Conservation (phyloP, 257 asterid species). For the Gardenia jasminoides region DNA sequence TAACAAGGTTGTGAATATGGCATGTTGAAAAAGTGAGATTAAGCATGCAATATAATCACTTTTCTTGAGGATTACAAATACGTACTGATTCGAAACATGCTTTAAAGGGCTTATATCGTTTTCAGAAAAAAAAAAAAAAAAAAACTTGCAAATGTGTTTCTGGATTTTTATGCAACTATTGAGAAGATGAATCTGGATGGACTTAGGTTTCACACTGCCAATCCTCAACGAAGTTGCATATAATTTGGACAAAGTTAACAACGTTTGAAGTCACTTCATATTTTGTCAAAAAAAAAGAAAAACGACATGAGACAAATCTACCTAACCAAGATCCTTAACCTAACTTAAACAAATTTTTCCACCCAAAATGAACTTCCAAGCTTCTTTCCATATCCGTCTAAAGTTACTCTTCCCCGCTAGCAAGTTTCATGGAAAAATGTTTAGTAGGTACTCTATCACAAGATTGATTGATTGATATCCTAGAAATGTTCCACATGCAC, state of each 20-base stretch:
- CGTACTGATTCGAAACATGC: no score
- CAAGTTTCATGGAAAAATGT: no score
- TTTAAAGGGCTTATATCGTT: neutral
- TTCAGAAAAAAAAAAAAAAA: no score
- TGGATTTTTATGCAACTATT: neutral
- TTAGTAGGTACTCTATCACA: no score
- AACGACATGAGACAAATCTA: no score
- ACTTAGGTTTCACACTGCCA: neutral
- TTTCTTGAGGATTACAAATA: neutral
- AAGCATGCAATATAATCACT: neutral
- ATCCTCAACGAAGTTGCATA: neutral
- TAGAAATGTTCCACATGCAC: neutral
- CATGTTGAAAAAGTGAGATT: no score
- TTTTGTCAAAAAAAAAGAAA: no score
- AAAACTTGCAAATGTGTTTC: neutral
- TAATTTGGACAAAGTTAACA: neutral
- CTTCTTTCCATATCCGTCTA: neutral
- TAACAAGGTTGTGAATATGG: neutral
- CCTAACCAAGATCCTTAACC: no score
- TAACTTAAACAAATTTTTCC: neutral
- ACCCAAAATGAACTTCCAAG: neutral
- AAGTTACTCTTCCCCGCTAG: neutral
- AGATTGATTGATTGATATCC: neutral
- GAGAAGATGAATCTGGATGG: neutral
- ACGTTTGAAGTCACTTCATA: neutral